phyloP scores from a whole-genome alignment of 768 basidiomycete species.

The Boletus tomentosulus region DNA sequence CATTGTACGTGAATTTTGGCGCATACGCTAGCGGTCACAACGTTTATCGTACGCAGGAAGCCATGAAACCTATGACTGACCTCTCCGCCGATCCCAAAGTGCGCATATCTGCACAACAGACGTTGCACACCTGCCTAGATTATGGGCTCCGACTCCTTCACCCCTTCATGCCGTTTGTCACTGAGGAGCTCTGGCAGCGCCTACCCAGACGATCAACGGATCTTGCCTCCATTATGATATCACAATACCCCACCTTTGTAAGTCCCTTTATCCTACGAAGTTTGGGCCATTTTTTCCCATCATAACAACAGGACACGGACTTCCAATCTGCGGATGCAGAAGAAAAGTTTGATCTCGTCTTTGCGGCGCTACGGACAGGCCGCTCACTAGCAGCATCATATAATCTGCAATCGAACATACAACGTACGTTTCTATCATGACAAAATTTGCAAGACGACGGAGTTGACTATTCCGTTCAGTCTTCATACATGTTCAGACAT shows the following conservation, averaged over 20 bases:
- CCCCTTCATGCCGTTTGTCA: conserved; percentile 99
- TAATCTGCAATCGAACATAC: conserved; percentile 80
- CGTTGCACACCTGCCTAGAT: conserved; percentile 92
- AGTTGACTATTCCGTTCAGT: conserved; percentile 41
- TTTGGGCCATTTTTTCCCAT: not conserved
- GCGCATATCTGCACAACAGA: conserved; percentile 87
- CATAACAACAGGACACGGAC: conserved; percentile 45
- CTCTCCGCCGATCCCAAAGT: conserved; percentile 57
- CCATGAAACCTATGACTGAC: conserved; percentile 97
- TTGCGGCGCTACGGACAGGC: conserved; percentile 70
- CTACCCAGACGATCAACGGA: conserved; percentile 84
- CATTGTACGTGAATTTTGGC: conserved; percentile 58
- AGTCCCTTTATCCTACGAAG: conserved; percentile 27
- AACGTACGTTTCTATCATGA: conserved; percentile 45
- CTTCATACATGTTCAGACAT: conserved; percentile 67
- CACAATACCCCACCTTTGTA: conserved; percentile 77
- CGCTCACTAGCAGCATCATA: conserved; percentile 88
- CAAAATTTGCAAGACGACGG: not conserved
- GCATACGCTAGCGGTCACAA: not conserved
- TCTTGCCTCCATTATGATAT: conserved; percentile 82
- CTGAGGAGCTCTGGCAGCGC: conserved; percentile 98
- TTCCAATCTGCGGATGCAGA: conserved; percentile 72
- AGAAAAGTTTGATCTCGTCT: conserved; percentile 81
- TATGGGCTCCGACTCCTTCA: conserved; percentile 85
- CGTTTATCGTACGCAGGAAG: conserved; percentile 59